phyloP scores from a whole-genome alignment of 306 rosid species.

The Alnus glutinosa region DNA sequence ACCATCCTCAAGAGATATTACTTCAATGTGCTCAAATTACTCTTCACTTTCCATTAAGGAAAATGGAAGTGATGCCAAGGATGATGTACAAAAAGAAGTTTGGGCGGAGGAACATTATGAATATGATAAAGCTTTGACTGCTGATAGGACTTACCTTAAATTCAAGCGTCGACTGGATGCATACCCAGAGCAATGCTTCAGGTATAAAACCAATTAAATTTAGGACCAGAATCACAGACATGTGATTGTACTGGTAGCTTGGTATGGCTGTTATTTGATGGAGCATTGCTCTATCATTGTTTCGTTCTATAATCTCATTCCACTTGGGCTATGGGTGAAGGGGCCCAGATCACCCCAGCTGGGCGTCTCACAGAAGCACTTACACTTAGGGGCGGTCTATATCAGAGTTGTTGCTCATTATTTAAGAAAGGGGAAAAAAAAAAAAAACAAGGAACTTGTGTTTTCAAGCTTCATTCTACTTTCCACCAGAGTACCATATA shows the following conservation, averaged over 20 bases:
- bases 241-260: constrained; percentile 13
- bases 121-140: constrained; percentile 81
- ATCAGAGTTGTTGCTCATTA: not conserved
- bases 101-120: constrained; percentile 81
- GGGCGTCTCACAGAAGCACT: not conserved
- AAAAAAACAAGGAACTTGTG: not conserved
- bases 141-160: constrained; percentile 84
- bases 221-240: not conserved
- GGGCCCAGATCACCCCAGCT: not conserved
- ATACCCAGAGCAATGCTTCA: constrained; percentile 80
- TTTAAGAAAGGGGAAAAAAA: not conserved
- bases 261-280: not conserved
- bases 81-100: constrained; percentile 48
- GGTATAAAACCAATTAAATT: constrained; percentile 42
- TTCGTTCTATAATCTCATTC: not conserved
- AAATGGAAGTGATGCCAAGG: constrained; percentile 39
- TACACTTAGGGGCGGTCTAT: not conserved
- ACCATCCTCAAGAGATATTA: constrained; percentile 42
- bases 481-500: no score
- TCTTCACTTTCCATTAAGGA: constrained; percentile 63
- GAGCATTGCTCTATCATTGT: not conserved
- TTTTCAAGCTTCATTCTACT: not conserved
- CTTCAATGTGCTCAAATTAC: constrained; percentile 55
- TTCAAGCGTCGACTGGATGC: constrained; percentile 85
- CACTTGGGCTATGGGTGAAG: not conserved